Evolutionary conservation across 2,329 filamentous ascomycete species (phyloP).

Genomic region (Ophiostoma pallidulum): DNA sequence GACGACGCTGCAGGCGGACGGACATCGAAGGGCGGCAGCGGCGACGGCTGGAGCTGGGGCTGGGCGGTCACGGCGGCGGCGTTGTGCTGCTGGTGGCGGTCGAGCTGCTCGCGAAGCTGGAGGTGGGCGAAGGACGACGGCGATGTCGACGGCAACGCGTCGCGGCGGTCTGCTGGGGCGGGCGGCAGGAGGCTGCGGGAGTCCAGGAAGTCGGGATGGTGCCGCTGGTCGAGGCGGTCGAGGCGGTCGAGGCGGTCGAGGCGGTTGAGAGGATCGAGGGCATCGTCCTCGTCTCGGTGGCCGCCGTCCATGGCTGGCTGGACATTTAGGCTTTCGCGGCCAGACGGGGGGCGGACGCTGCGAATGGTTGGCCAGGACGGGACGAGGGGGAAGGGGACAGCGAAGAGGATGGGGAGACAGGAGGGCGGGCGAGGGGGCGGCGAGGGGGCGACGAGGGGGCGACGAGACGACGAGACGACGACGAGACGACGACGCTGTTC

Average conservation of each 20-base stretch:
- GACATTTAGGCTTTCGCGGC: constrained; percentile 27
- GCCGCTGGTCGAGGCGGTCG: constrained; percentile 22
- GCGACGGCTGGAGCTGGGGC: constrained; percentile 3
- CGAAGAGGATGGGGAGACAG: constrained; percentile 3
- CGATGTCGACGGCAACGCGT: constrained; percentile 6
- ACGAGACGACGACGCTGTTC: too few species aligned
- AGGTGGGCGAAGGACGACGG: constrained; percentile 10
- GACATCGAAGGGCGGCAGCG: constrained; percentile 7
- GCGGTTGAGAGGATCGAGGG: constrained; percentile 16
- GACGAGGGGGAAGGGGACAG: neutral
- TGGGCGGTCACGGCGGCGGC: neutral
- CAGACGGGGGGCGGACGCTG: constrained; percentile 3
- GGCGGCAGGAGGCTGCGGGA: neutral
- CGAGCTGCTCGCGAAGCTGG: constrained; percentile 17
- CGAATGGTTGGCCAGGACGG: constrained; percentile 8
- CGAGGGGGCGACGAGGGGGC: too few species aligned
- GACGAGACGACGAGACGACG: too few species aligned
- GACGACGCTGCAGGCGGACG: neutral
- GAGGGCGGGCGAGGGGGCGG: neutral
- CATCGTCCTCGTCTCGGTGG: constrained; percentile 35
- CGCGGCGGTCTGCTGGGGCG: constrained; percentile 2
- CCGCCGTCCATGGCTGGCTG: constrained; percentile 38
- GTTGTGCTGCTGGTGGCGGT: neutral
- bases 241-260: constrained; percentile 19
- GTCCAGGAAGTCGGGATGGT: constrained; percentile 13